A percentile compares a stretch with the other conserved stretches of the same genome.
Conservation (phyloP, 345 rosid genomes). For the Kernera saxatilis region DNA sequence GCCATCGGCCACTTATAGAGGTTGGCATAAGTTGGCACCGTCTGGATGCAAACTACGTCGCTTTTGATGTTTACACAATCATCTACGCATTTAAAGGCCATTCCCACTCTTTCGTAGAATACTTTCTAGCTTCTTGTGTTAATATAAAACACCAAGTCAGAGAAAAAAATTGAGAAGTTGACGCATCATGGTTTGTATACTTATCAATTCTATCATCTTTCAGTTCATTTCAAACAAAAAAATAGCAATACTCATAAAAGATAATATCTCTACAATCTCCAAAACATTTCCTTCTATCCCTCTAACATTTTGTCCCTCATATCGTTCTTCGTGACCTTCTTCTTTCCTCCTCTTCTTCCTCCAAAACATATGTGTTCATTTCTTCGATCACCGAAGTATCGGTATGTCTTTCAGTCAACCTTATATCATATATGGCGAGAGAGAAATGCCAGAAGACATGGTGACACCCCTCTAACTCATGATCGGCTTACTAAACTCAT, state of each 20-base stretch:
- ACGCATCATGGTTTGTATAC: neutral
- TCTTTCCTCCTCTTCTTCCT: neutral
- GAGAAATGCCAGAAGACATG: no score
- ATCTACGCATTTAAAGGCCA: slow-evolving; percentile 58
- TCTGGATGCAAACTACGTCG: slow-evolving; percentile 38
- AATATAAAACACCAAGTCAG: neutral
- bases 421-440: no score
- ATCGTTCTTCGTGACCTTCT: neutral
- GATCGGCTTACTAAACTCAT: no score
- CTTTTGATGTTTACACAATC: slow-evolving; percentile 49
- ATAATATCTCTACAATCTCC: neutral
- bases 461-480: no score
- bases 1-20: slow-evolving; percentile 67
- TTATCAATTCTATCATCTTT: neutral
- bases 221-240: neutral
- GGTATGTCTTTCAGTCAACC: no score
- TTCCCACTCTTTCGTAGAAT: slow-evolving; percentile 11
- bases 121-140: neutral
- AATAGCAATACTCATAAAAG: neutral
- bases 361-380: neutral
- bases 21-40: slow-evolving; percentile 46
- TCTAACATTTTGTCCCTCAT: neutral
- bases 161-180: neutral
- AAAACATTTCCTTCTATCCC: neutral
- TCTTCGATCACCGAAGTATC: neutral